These are phyloP conservation scores for Fusarium virguliforme DNA, from an alignment of 2,329 filamentous ascomycete genomes.

Conservation along the genomic window DNA sequence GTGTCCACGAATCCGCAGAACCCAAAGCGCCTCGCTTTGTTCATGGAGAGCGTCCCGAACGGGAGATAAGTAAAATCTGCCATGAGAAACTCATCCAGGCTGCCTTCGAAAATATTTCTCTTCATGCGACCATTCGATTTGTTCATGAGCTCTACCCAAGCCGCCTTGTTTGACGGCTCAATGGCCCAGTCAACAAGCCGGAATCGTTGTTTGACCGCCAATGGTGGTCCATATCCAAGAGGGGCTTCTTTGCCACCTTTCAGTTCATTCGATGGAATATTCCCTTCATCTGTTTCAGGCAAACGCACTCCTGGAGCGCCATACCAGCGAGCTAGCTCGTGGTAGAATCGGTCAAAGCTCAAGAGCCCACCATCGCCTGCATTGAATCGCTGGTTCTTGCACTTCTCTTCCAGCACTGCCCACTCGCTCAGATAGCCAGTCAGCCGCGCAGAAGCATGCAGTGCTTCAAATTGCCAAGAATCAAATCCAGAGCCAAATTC, in stretches of 20 bases:
- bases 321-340: conserved; percentile 5
- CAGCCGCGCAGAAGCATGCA: conserved; percentile 4
- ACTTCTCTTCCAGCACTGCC: conserved; percentile 17
- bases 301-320: background rate
- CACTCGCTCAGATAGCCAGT: conserved; percentile 21
- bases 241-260: background rate
- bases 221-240: background rate
- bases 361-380: background rate
- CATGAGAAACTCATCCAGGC: background rate
- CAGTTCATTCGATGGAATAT: background rate
- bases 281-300: background rate
- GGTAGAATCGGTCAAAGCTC: conserved; percentile 13
- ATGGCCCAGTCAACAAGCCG: background rate
- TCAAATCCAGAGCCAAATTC: conserved; percentile 10
- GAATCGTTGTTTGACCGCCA: background rate
- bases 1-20: background rate
- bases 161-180: background rate
- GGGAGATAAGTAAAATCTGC: background rate
- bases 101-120: background rate
- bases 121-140: background rate
- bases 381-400: conserved; percentile 19
- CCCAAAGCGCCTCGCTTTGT: background rate
- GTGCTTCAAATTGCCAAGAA: conserved; percentile 4
- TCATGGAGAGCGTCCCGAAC: background rate
- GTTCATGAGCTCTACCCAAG: background rate